Evolutionary conservation across 257 asterid species (phyloP).

Genomic region (Solanum gandarillasii): DNA sequence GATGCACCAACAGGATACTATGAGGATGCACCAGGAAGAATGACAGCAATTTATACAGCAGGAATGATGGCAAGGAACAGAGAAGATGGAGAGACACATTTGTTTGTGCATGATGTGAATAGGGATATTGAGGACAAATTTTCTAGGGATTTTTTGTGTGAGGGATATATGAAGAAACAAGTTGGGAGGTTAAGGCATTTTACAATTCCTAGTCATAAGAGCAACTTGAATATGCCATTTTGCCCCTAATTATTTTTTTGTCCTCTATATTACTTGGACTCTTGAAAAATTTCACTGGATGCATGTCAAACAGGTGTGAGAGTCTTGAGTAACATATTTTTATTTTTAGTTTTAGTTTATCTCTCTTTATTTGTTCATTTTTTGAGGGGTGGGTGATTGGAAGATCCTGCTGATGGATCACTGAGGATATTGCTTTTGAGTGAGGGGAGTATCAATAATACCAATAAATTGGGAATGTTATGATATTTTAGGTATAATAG

Average conservation of each 20-base stretch:
- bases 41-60: slow-evolving; percentile 81
- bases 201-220: slow-evolving; percentile 51
- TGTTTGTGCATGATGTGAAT: slow-evolving; percentile 86
- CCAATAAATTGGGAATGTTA: not conserved
- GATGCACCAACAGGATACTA: slow-evolving; percentile 87
- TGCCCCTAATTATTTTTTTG: slow-evolving; percentile 11
- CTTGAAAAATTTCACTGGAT: not conserved
- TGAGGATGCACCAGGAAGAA: slow-evolving; percentile 85
- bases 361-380: not conserved
- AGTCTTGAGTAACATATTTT: not conserved
- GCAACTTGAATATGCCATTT: slow-evolving; percentile 46
- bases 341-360: not conserved
- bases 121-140: slow-evolving; percentile 73
- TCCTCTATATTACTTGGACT: not conserved
- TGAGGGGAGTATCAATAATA: not conserved
- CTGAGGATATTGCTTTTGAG: not conserved
- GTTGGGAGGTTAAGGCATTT: slow-evolving; percentile 82
- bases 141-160: slow-evolving; percentile 58
- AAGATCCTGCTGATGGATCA: not conserved
- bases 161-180: slow-evolving; percentile 68
- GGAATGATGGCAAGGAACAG: slow-evolving; percentile 90
- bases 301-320: not conserved
- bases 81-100: slow-evolving; percentile 44
- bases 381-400: not conserved
- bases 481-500: not conserved